These are phyloP conservation scores for Cutaneotrichosporon mucoides DNA, from an alignment of 1,284 basidiomycete genomes.

Conservation along the genomic window DNA sequence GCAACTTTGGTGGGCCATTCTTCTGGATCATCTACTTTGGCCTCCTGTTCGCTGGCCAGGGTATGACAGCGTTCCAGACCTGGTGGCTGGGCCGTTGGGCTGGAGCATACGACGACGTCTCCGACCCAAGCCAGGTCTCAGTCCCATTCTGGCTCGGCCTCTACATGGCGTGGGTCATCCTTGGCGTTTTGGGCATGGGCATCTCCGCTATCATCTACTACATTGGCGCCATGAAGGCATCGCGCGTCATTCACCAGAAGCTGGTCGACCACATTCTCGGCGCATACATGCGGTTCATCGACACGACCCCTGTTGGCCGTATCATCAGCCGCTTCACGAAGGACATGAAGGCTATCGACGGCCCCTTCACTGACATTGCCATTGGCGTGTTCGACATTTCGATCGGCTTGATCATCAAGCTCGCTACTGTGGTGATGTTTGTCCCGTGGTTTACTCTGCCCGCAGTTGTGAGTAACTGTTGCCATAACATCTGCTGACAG, in stretches of 20 bases:
- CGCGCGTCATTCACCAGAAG: conserved; percentile 56
- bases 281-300: conserved; percentile 59
- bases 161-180: conserved; percentile 50
- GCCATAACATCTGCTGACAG: background rate
- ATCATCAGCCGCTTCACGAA: conserved; percentile 60
- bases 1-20: conserved; percentile 48
- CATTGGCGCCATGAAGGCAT: conserved; percentile 55
- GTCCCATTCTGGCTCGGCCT: conserved; percentile 52
- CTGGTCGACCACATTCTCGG: conserved; percentile 60
- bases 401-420: conserved; percentile 49
- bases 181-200: conserved; percentile 35
- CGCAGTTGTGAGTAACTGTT: conserved; percentile 29
- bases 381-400: conserved; percentile 42
- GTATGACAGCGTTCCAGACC: conserved; percentile 51
- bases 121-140: conserved; percentile 34
- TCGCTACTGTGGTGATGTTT: conserved; percentile 53
- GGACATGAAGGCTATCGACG: conserved; percentile 54
- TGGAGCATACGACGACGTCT: conserved; percentile 53
- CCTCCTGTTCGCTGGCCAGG: conserved; percentile 36
- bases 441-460: conserved; percentile 52
- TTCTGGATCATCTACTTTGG: conserved; percentile 49
- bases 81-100: conserved; percentile 63
- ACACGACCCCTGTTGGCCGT: conserved; percentile 59
- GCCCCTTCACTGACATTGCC: conserved; percentile 42
- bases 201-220: conserved; percentile 46